Evolutionary conservation across 805 yeast species (phyloP).

Genomic region (Saccharomyces jurei): DNA sequence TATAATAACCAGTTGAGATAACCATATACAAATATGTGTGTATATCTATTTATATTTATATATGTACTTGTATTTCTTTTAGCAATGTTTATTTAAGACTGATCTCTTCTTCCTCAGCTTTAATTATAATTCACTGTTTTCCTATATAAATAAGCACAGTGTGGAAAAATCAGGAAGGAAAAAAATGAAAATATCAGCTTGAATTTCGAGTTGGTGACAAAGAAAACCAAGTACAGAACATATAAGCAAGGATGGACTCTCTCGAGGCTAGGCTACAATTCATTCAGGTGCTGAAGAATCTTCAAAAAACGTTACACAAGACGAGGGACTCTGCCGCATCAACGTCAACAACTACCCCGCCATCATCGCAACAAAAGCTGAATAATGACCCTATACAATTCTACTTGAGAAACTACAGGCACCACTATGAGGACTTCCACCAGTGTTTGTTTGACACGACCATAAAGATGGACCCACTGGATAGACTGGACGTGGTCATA

Average conservation of each 20-base stretch:
- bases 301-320: conserved; percentile 51
- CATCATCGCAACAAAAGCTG: conserved; percentile 54
- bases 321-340: conserved; percentile 30
- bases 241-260: conserved; percentile 55
- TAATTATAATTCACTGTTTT: neutral
- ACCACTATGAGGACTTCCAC: conserved; percentile 30
- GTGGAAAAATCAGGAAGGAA: neutral
- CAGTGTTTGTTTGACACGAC: conserved; percentile 27
- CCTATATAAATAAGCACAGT: neutral
- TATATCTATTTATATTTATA: neutral
- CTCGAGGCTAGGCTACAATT: conserved; percentile 79
- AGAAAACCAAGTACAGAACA: neutral
- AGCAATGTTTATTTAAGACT: neutral
- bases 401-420: conserved; percentile 21
- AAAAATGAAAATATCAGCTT: neutral
- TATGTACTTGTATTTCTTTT: neutral
- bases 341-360: conserved; percentile 58
- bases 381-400: conserved; percentile 34
- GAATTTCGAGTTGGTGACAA: neutral
- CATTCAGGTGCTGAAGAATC: conserved; percentile 50
- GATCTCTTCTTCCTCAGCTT: neutral
- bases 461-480: conserved; percentile 26
- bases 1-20: neutral
- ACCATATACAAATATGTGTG: neutral
- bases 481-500: conserved; percentile 24